Evolutionary conservation across 169 alveolate species (phyloP).

Genomic region (Theileria parva): DNA sequence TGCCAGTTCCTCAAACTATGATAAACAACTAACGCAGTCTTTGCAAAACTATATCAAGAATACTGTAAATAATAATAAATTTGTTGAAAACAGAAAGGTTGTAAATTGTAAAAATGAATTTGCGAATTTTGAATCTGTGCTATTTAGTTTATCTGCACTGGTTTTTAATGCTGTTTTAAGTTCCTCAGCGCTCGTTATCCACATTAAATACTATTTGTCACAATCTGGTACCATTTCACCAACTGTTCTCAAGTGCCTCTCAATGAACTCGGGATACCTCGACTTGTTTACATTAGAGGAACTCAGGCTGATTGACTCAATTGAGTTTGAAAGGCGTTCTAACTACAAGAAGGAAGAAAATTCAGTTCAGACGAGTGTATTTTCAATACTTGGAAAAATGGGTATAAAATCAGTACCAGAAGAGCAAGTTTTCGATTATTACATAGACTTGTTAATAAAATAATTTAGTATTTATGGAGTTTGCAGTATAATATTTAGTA

Average conservation of each 20-base stretch:
- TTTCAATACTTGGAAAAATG: not conserved
- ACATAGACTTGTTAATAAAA: not conserved
- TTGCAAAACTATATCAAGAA: not conserved
- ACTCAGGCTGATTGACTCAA: not conserved
- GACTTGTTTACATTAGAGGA: not conserved
- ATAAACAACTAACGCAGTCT: not conserved
- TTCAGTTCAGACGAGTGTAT: conserved; percentile 2
- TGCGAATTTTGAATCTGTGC: not conserved
- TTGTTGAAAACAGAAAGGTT: not conserved
- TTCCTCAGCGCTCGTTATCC: not conserved
- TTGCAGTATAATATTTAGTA: not conserved
- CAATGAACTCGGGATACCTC: not conserved
- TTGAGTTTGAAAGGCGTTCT: conserved; percentile 1
- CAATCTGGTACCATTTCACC: not conserved
- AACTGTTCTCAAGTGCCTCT: conserved; percentile 1
- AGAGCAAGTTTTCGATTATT: conserved; percentile 1
- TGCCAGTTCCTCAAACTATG: not conserved
- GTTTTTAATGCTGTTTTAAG: conserved; percentile 1
- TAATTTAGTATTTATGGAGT: not conserved
- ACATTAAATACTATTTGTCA: not conserved
- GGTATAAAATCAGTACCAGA: conserved; percentile 4
- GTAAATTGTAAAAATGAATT: not conserved
- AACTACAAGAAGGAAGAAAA: not conserved
- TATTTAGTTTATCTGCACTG: not conserved
- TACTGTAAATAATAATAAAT: not conserved